Percentiles rank a stretch among this genome's conserved stretches.
Evolutionary conservation across 1,284 basidiomycete species (phyloP).

Genomic region (Sphagnurus paluster): DNA sequence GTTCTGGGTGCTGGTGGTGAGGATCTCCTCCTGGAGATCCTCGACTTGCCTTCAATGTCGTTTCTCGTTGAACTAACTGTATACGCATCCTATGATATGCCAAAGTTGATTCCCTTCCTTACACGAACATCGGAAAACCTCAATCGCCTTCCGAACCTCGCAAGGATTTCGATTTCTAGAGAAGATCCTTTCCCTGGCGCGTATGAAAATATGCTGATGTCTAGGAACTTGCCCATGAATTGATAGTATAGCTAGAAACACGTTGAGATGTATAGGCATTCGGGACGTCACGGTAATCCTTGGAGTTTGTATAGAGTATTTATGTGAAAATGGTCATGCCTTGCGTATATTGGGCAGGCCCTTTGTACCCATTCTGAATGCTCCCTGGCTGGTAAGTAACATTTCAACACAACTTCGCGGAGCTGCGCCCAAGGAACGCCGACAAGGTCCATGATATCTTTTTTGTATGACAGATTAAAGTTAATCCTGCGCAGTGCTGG

Average conservation of each 20-base stretch:
- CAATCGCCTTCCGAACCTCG: conserved; percentile 5
- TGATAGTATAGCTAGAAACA: too few relatives aligned
- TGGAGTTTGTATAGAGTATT: neutral
- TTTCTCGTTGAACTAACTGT: conserved; percentile 7
- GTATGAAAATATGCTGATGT: conserved; percentile 3
- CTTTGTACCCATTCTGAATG: neutral
- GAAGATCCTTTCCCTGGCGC: conserved; percentile 4
- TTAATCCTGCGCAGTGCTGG: neutral
- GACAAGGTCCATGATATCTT: neutral
- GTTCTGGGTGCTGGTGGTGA: conserved; percentile 5
- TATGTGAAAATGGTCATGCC: neutral
- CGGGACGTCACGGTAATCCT: too few relatives aligned
- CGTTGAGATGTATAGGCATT: too few relatives aligned
- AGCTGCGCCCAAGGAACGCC: neutral
- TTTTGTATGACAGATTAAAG: neutral
- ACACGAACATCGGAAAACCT: neutral
- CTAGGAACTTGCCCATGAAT: neutral
- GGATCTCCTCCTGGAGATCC: conserved; percentile 1
- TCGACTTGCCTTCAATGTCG: conserved; percentile 3
- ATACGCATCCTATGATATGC: neutral
- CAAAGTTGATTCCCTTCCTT: conserved; percentile 3
- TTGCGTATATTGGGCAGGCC: neutral
- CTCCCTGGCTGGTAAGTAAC: neutral
- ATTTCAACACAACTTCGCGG: neutral
- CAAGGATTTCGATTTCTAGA: neutral